Evolutionary conservation across 2,329 filamentous ascomycete species (phyloP), one percentile per base, ranked within the genome.

Genomic region (Nemania sp.): DNA sequence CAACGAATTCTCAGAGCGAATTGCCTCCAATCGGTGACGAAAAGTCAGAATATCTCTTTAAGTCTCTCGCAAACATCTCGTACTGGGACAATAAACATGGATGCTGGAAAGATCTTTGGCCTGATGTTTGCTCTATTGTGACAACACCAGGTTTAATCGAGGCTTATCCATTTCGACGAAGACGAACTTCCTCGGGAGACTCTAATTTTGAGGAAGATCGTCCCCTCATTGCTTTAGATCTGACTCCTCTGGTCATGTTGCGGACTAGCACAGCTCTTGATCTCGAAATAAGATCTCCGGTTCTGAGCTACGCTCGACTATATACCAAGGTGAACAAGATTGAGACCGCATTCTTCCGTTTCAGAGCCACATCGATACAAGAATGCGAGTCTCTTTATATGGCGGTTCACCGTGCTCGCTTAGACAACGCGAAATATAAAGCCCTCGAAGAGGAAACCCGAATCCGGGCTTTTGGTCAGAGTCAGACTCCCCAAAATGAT

Each of bases 181-280:
- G 68, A 56, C 74, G 71, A 68, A 67, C 74, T 63, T 75, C 72
- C 57, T 75, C 67, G 11, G 73, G 75, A 35, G 68, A 76, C 56
- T 62, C 72, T 12, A 64, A 71, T 13, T 76, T 79, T 53, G 72
- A 71, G 18, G 71, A 72, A 49, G 73, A 76, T 2, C 69, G 67
- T 37, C 84, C 85, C 3, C 74, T 88, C 18, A 78, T 89, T 45
- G 90, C 89, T 5, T 84, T 97, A 35, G 92, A 97, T 71, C 85
- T 99, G 43, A 98, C 94, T 0, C 95, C 95, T 0, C 81, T 97
- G 39, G 94, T 98, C 7, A 90, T 93, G 67, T 87, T 98, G 63
- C 87, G 94, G 64, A 90, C 94, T 70, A 95, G 93, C 69, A 99
- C 92, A 20, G 91, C 90, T 3, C 85, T 99, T 34, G 95, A 99